Evolutionary conservation across 305 asterid species (phyloP), one percentile per base, ranked within the genome.

Genomic region (Fraxinus angustifolia): DNA sequence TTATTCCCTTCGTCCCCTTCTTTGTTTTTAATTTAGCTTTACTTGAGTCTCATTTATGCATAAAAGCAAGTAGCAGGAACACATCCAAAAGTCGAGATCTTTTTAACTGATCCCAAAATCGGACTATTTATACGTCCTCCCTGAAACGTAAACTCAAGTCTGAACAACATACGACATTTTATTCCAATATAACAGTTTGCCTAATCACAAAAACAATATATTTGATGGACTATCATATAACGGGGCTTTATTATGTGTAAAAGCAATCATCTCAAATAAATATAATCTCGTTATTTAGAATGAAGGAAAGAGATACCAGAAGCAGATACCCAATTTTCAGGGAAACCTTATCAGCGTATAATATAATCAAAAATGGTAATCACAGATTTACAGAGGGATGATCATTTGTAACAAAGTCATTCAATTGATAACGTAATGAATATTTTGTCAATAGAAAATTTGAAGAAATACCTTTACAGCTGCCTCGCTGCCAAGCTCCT

Each of bases 401-500:
- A 58, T 28, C 68, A 58, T 19, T 48, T 19, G 30, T 17, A 58
- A 58, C 23, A 58, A 58, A 23, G 21, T 17, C 75, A 67, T 76
- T 76, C 76, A 85, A 67, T 67, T 28, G 75, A 70, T 1, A 5
- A 70, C 12, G 42, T 70, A 12, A 12, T 3, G 6, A 53, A 70
- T 67, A 67, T 42, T 56, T 81, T 62, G 74, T 73, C 62, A 80
- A 73, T 26, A 58, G 75, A 11, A 30, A 56, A 28, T 76, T 17
- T 28, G 30, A 42, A 31, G 36, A 73, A 83, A 73, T 91, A 94
- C 99, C 99, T 96, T 96, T 67, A 93, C 97, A 11, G 97, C 97
- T 4, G 97, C 34, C 87, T 96, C 99, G 80, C 84, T 89, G 28
- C 95, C 98, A 2, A 91, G 92, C 87, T 92, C 97, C 93, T 96